Evolutionary conservation across 2,329 filamentous ascomycete genomes (phyloP).

Genomic region (Ceratocystis cacaofunesta): DNA sequence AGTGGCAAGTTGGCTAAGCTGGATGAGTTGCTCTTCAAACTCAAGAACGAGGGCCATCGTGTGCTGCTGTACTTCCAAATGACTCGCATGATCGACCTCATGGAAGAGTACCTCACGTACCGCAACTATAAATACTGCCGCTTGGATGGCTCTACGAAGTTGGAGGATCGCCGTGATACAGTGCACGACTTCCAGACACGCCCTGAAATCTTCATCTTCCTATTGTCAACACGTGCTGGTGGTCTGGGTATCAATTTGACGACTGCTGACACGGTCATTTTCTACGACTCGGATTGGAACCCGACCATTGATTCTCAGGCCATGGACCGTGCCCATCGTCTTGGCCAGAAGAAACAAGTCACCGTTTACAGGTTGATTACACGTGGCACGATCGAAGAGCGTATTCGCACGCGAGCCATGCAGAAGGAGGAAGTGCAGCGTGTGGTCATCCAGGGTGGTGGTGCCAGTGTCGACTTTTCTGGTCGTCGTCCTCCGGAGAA

Average conservation of each 20-base stretch:
- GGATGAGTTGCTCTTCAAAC: constrained; percentile 69
- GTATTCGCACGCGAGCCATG: constrained; percentile 87
- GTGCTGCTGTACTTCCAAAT: constrained; percentile 99
- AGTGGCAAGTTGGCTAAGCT: constrained; percentile 90
- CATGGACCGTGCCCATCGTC: constrained; percentile 96
- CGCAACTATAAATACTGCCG: constrained; percentile 98
- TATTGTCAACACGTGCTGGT: constrained; percentile 89
- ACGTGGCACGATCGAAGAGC: constrained; percentile 89
- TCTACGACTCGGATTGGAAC: constrained; percentile 99
- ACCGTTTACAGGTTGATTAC: constrained; percentile 97
- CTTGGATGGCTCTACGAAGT: constrained; percentile 88
- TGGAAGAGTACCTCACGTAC: constrained; percentile 98
- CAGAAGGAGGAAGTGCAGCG: constrained; percentile 99
- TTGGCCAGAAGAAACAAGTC: constrained; percentile 89
- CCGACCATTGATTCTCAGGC: constrained; percentile 96
- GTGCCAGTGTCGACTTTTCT: constrained; percentile 89
- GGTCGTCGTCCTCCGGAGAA: constrained; percentile 76
- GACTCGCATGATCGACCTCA: constrained; percentile 98
- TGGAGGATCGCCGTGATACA: constrained; percentile 91
- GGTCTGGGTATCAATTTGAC: constrained; percentile 97
- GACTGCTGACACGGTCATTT: constrained; percentile 93
- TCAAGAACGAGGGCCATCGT: constrained; percentile 85
- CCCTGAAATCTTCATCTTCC: constrained; percentile 91
- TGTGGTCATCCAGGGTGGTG: constrained; percentile 86
- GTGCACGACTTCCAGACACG: constrained; percentile 92